Conservation (phyloP, 75 land plant genomes). For the Pinus taeda region DNA sequence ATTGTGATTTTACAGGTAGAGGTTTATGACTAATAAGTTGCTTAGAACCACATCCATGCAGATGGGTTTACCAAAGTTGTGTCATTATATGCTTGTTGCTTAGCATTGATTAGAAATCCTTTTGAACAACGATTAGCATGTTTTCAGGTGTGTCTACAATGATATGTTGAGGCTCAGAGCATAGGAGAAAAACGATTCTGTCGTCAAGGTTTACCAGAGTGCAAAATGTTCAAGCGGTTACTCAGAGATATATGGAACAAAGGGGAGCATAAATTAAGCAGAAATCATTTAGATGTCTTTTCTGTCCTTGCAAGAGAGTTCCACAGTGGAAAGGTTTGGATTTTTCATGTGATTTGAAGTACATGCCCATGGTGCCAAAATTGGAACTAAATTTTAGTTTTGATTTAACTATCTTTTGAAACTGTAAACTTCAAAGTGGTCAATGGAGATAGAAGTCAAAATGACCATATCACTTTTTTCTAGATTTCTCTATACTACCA, state of each 20-base stretch:
- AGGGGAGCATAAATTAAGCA: neutral
- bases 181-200: neutral
- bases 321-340: constrained; percentile 4
- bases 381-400: neutral
- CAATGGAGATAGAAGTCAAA: neutral
- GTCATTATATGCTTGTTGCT: too few relatives aligned
- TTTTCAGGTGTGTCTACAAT: neutral
- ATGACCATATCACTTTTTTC: neutral
- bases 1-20: too few relatives aligned
- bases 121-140: neutral
- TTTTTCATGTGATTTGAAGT: neutral
- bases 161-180: neutral
- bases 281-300: neutral
- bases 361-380: neutral
- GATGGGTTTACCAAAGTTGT: too few relatives aligned
- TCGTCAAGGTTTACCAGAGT: neutral
- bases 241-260: neutral
- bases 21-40: too few relatives aligned
- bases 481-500: neutral
- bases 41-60: too few relatives aligned
- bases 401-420: neutral
- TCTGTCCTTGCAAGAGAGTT: neutral
- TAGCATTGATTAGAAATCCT: neutral
- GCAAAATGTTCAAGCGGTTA: constrained; percentile 4
- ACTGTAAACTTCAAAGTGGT: neutral